Conservation (phyloP, 331 rosid genomes). For the Stylosanthes scabra region DNA sequence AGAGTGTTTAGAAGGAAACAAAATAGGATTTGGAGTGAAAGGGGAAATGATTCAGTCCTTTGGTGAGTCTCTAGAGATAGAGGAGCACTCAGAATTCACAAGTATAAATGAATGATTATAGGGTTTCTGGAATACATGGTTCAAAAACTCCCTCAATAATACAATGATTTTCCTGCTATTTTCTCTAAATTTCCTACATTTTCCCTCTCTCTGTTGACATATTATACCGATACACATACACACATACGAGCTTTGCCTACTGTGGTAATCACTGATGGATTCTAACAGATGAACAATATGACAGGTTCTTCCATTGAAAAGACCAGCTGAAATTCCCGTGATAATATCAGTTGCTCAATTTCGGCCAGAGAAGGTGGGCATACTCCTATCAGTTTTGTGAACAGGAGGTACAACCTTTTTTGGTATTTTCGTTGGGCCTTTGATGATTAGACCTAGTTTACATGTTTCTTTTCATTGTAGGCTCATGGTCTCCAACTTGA, state of each 20-base stretch:
- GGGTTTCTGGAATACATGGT: no score
- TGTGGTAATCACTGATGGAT: conserved; percentile 29
- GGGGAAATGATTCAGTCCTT: no score
- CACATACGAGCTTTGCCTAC: conserved; percentile 14
- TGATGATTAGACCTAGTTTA: conserved; percentile 36
- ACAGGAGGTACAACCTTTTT: conserved; percentile 49
- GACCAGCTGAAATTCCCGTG: conserved; percentile 57
- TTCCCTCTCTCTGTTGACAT: no score
- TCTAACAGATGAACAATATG: conserved; percentile 40
- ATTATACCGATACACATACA: not conserved
- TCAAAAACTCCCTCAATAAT: no score
- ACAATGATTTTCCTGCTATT: no score
- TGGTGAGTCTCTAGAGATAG: no score
- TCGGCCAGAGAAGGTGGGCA: conserved; percentile 99
- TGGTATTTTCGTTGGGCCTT: conserved; percentile 54
- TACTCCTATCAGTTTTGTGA: conserved; percentile 55
- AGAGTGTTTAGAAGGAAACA: not conserved
- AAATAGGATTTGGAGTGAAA: no score
- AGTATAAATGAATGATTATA: no score
- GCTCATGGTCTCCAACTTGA: conserved; percentile 96
- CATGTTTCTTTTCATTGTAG: conserved; percentile 53
- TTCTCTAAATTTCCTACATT: no score
- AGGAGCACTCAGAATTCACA: no score
- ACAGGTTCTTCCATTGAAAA: conserved; percentile 86
- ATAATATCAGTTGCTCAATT: conserved; percentile 95